These are phyloP conservation scores for Wickerhamomyces rabaulensis DNA, from an alignment of 805 yeast genomes.

Conservation along the genomic window DNA sequence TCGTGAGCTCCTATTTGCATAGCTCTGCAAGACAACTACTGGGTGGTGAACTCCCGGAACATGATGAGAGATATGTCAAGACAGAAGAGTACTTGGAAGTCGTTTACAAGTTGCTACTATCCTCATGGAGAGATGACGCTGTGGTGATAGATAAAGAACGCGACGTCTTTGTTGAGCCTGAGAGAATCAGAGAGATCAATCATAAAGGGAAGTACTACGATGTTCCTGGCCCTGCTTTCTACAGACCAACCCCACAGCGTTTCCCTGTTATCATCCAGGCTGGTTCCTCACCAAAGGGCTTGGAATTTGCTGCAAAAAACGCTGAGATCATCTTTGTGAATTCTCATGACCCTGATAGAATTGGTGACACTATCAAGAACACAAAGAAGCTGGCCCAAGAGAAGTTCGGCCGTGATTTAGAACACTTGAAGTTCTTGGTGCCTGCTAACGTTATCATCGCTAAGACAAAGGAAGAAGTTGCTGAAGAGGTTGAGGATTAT, in stretches of 20 bases:
- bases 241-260: conserved; percentile 37
- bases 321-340: conserved; percentile 35
- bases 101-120: conserved; percentile 30
- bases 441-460: conserved; percentile 29
- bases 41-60: conserved; percentile 33
- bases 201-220: conserved; percentile 31
- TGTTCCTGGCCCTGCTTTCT: conserved; percentile 28
- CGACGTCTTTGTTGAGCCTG: conserved; percentile 29
- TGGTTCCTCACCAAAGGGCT: conserved; percentile 35
- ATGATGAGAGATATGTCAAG: conserved; percentile 32
- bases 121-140: conserved; percentile 36
- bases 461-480: conserved; percentile 34
- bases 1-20: conserved; percentile 35
- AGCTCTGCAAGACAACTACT: conserved; percentile 32
- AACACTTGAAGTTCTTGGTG: conserved; percentile 30
- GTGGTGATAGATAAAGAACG: conserved; percentile 12
- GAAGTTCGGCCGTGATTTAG: conserved; percentile 28
- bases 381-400: conserved; percentile 27
- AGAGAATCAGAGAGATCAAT: conserved; percentile 31
- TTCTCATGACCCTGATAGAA: conserved; percentile 24
- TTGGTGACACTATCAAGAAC: conserved; percentile 5
- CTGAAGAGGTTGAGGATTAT: conserved; percentile 25
- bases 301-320: conserved; percentile 35
- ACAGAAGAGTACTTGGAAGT: conserved; percentile 35
- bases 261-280: conserved; percentile 39